A percentile compares a stretch with the other conserved stretches of the same genome.
Conservation (phyloP, 352 stramenopile genomes). For the Globisporangium yorkense region DNA sequence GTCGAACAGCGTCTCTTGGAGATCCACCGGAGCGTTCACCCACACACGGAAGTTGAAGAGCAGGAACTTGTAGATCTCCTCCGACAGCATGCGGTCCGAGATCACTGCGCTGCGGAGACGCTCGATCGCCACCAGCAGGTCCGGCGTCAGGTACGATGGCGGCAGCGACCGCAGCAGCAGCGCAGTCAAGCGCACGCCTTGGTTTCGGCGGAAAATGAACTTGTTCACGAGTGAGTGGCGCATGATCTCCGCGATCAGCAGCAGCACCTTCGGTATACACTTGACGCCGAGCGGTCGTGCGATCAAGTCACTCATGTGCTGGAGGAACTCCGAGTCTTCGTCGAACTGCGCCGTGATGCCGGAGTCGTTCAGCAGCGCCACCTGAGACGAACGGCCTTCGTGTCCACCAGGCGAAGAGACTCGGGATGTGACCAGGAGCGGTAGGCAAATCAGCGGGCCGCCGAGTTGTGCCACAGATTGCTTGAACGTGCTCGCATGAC, state of each 20-base stretch:
- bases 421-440: constrained; percentile 42
- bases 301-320: constrained; percentile 71
- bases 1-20: constrained; percentile 72
- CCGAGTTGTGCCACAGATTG: constrained; percentile 61
- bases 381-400: neutral
- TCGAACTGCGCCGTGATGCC: constrained; percentile 56
- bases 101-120: constrained; percentile 66
- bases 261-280: constrained; percentile 68
- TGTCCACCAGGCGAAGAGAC: too few species aligned
- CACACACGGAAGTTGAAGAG: constrained; percentile 86
- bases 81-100: constrained; percentile 67
- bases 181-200: constrained; percentile 66
- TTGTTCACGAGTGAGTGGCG: constrained; percentile 85
- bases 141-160: constrained; percentile 54
- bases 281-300: constrained; percentile 59
- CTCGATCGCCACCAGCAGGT: constrained; percentile 70
- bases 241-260: constrained; percentile 81
- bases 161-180: constrained; percentile 65
- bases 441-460: constrained; percentile 54
- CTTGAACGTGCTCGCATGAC: constrained; percentile 65
- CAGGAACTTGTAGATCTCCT: constrained; percentile 81
- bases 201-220: constrained; percentile 76
- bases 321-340: constrained; percentile 67
- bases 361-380: neutral
- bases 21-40: constrained; percentile 64